Evolutionary conservation across 768 basidiomycete species (phyloP).

Genomic region (Kwoniella europaea): DNA sequence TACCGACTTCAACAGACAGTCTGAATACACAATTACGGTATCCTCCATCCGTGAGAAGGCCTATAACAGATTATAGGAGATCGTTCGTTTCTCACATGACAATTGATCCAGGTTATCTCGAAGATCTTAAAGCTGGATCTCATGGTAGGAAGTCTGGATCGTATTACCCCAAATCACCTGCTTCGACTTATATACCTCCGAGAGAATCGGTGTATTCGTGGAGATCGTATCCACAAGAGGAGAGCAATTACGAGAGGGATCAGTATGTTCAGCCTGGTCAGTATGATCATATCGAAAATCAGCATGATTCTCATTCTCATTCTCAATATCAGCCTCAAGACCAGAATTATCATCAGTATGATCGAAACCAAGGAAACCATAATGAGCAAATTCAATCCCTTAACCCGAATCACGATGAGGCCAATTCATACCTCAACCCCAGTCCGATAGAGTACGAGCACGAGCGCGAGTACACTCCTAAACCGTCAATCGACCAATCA

Average conservation of each 20-base stretch:
- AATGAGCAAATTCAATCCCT: background rate
- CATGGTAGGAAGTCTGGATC: background rate
- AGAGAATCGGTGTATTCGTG: background rate
- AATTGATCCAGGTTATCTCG: background rate
- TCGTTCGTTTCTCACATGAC: constrained; percentile 3
- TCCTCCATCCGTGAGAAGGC: background rate
- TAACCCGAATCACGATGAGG: background rate
- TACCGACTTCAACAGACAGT: background rate
- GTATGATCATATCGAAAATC: background rate
- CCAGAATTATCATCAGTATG: background rate
- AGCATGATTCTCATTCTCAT: background rate
- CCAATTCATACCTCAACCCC: background rate
- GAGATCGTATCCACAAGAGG: background rate
- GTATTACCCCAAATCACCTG: constrained; percentile 8
- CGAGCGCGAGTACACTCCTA: background rate
- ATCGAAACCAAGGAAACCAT: background rate
- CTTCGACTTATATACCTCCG: background rate
- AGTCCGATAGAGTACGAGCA: background rate
- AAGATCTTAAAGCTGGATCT: background rate
- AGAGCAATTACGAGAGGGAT: background rate
- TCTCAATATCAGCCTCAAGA: background rate
- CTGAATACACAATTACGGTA: background rate
- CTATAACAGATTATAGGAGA: background rate
- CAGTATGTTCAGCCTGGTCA: background rate
- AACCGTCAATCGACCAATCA: background rate